These are phyloP conservation scores for Friedmanniomyces simplex DNA, from an alignment of 495 filamentous ascomycete species.

Conservation along the genomic window DNA sequence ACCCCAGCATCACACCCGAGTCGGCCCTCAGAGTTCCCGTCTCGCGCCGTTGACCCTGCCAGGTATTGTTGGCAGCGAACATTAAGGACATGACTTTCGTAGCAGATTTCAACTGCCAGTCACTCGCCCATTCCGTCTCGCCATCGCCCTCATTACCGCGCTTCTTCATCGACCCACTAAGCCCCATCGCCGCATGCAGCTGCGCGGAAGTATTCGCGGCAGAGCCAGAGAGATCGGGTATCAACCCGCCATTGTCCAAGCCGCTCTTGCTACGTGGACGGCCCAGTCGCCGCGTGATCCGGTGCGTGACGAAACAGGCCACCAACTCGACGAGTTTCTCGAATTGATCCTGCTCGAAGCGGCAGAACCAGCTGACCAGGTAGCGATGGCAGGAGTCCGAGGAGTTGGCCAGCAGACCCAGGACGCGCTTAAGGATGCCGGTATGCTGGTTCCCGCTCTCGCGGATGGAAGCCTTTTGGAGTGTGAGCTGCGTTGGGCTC, in stretches of 20 bases:
- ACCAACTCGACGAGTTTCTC: conserved; percentile 64
- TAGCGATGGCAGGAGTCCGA: conserved; percentile 68
- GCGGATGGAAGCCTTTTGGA: conserved; percentile 8
- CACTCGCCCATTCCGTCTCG: conserved; percentile 52
- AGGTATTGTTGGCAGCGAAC: conserved; percentile 70
- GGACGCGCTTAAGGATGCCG: conserved; percentile 73
- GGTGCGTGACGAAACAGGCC: conserved; percentile 71
- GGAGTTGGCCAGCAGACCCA: conserved; percentile 70
- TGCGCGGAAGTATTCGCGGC: conserved; percentile 49
- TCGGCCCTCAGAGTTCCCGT: conserved; percentile 16
- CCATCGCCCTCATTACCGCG: conserved; percentile 36
- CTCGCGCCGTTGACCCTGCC: conserved; percentile 18
- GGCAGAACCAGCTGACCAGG: conserved; percentile 76
- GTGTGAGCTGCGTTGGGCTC: conserved; percentile 1
- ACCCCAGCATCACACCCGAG: background rate
- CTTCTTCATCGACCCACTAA: conserved; percentile 42
- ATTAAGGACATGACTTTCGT: conserved; percentile 73
- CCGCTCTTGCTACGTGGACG: conserved; percentile 49
- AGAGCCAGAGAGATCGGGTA: conserved; percentile 55
- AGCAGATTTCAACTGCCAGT: conserved; percentile 84
- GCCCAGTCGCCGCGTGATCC: conserved; percentile 62
- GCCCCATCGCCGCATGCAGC: conserved; percentile 68
- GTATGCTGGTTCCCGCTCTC: conserved; percentile 14
- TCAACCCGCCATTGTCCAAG: conserved; percentile 52
- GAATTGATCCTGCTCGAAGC: conserved; percentile 58